A percentile compares a stretch with the other conserved stretches of the same genome.
Conservation (phyloP, 2,329 filamentous ascomycete genomes). For the Akanthomyces uredinophilus region DNA sequence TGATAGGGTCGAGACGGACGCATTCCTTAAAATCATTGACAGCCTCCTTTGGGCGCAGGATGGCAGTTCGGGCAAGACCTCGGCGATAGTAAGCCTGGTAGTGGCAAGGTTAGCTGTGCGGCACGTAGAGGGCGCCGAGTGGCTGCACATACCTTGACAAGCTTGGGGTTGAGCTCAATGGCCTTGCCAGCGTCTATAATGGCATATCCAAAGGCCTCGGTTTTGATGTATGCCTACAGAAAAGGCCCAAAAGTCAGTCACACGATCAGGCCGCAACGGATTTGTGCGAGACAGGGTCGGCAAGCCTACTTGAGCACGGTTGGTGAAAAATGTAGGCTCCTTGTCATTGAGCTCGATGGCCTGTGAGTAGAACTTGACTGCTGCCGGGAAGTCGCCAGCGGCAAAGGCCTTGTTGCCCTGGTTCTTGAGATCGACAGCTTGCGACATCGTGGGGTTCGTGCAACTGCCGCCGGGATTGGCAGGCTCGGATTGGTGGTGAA, state of each 20-base stretch:
- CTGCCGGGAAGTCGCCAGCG: constrained; percentile 76
- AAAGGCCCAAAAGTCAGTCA: constrained; percentile 38
- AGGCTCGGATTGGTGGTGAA: not conserved
- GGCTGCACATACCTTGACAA: constrained; percentile 67
- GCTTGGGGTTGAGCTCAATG: constrained; percentile 79
- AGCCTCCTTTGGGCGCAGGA: constrained; percentile 81
- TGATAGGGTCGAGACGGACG: constrained; percentile 76
- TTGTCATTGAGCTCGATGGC: constrained; percentile 80
- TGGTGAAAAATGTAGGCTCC: constrained; percentile 88
- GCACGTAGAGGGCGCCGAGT: not conserved
- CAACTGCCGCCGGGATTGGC: constrained; percentile 1
- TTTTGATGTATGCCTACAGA: constrained; percentile 81
- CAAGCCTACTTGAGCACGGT: constrained; percentile 70
- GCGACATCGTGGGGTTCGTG: constrained; percentile 31
- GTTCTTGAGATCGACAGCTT: constrained; percentile 81
- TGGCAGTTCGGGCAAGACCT: constrained; percentile 86
- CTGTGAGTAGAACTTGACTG: constrained; percentile 78
- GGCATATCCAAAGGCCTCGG: constrained; percentile 90
- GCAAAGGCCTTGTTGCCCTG: constrained; percentile 92
- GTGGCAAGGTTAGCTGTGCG: not conserved
- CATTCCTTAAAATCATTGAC: constrained; percentile 90
- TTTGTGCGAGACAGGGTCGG: constrained; percentile 18
- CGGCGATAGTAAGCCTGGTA: constrained; percentile 85
- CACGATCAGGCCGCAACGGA: constrained; percentile 28
- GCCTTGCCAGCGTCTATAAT: constrained; percentile 87